Conservation (phyloP, 2,329 filamentous ascomycete genomes). For the Xylariaceae sp. region DNA sequence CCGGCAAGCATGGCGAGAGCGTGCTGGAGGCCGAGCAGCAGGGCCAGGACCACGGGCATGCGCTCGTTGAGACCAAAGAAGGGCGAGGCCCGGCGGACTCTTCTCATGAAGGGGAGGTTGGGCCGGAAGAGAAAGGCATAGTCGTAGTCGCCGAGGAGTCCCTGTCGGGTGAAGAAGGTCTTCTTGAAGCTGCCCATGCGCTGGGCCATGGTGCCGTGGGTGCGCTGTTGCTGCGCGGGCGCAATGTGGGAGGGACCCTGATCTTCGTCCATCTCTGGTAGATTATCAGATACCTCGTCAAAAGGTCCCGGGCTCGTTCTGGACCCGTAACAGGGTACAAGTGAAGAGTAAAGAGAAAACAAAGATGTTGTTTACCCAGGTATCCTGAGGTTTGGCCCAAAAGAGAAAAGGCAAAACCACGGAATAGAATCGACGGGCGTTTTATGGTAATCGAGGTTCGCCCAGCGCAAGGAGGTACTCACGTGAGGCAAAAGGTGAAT, state of each 20-base stretch:
- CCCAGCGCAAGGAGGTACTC: too few relatives aligned
- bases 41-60: constrained; percentile 66
- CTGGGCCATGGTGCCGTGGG: constrained; percentile 24
- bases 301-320: too few relatives aligned
- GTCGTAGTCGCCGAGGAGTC: constrained; percentile 79
- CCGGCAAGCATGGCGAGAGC: constrained; percentile 68
- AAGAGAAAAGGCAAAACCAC: too few relatives aligned
- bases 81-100: constrained; percentile 50
- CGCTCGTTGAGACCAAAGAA: constrained; percentile 79
- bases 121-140: constrained; percentile 81
- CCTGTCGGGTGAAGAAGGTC: constrained; percentile 53
- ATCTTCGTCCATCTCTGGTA: constrained; percentile 57
- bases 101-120: constrained; percentile 75
- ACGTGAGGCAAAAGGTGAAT: too few relatives aligned
- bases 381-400: too few relatives aligned
- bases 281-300: too few relatives aligned
- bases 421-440: too few relatives aligned
- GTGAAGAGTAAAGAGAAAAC: too few relatives aligned
- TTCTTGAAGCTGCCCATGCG: constrained; percentile 26
- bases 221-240: constrained; percentile 28
- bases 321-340: too few relatives aligned
- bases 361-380: too few relatives aligned
- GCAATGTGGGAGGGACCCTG: constrained; percentile 43
- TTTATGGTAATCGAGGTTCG: too few relatives aligned
- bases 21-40: constrained; percentile 74